Percentiles rank a stretch among this genome's conserved stretches.
phyloP scores from a whole-genome alignment of 176 grass and related monocot species.

The Hsuehochloa calcarea region DNA sequence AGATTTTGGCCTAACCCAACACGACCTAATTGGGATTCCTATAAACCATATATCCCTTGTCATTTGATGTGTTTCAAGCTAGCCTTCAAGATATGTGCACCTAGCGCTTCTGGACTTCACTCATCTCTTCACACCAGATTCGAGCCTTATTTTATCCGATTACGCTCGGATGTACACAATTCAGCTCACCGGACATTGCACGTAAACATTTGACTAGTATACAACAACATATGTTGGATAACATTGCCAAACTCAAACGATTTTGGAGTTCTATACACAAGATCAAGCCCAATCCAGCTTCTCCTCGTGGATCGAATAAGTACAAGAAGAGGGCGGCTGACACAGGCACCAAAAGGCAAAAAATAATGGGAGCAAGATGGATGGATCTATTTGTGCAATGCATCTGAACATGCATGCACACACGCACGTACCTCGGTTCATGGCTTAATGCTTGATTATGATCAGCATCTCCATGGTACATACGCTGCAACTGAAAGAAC shows the following conservation, averaged over 20 bases:
- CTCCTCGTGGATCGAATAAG: conserved; percentile 12
- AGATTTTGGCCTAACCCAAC: too few species aligned
- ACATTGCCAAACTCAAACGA: neutral
- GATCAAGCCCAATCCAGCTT: conserved; percentile 21
- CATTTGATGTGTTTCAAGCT: neutral
- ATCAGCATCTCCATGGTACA: neutral
- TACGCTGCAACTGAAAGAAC: too few species aligned
- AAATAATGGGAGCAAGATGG: neutral
- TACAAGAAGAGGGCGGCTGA: neutral
- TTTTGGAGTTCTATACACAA: neutral
- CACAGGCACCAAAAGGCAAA: neutral
- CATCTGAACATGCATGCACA: conserved; percentile 25
- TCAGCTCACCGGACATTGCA: too few species aligned
- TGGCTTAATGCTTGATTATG: neutral
- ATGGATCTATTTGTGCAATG: conserved; percentile 7
- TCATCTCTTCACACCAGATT: neutral
- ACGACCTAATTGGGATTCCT: neutral
- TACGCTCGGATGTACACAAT: too few species aligned
- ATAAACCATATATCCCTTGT: neutral
- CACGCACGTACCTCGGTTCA: neutral
- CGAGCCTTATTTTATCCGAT: neutral
- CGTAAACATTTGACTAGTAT: neutral
- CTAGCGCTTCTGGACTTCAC: neutral
- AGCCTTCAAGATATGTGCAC: neutral
- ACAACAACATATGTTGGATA: neutral